Evolutionary conservation across 129 eudicot species (phyloP).

Genomic region (Ambrosia artemisiifolia): DNA sequence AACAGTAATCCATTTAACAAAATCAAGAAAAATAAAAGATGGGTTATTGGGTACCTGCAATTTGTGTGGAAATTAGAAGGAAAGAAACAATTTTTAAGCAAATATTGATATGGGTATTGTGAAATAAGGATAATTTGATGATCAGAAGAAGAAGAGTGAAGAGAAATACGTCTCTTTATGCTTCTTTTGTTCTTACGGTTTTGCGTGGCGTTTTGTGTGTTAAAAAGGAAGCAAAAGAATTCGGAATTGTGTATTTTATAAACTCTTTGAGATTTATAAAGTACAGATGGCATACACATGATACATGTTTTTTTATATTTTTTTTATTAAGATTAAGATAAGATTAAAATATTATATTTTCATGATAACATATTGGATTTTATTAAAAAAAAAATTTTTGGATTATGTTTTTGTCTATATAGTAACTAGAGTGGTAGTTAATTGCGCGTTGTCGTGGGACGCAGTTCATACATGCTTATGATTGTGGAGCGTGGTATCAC

Average conservation of each 20-base stretch:
- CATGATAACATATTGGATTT: neutral
- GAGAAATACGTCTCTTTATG: neutral
- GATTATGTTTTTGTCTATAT: neutral
- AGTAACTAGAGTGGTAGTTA: too few species aligned
- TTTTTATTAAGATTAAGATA: too few species aligned
- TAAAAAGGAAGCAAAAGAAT: conserved; percentile 4
- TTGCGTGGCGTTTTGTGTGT: conserved; percentile 13
- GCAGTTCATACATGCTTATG: too few species aligned
- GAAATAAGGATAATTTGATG: conserved; percentile 5
- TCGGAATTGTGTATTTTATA: neutral
- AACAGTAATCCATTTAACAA: conserved; percentile 8
- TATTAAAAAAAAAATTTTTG: neutral
- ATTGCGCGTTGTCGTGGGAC: too few species aligned
- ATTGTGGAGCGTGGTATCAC: too few species aligned
- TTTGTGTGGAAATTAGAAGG: conserved; percentile 13
- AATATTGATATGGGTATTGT: conserved; percentile 6
- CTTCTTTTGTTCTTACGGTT: conserved; percentile 1
- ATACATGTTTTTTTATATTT: neutral
- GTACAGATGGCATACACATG: neutral
- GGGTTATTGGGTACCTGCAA: conserved; percentile 10
- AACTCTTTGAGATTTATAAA: too few species aligned
- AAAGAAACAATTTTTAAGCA: neutral
- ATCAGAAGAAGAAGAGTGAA: conserved; percentile 1
- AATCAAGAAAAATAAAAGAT: neutral
- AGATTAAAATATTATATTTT: neutral